A percentile compares a stretch with the other conserved stretches of the same genome.
Conservation (phyloP, 768 basidiomycete genomes). For the Boletus pseudo-olivaceus region DNA sequence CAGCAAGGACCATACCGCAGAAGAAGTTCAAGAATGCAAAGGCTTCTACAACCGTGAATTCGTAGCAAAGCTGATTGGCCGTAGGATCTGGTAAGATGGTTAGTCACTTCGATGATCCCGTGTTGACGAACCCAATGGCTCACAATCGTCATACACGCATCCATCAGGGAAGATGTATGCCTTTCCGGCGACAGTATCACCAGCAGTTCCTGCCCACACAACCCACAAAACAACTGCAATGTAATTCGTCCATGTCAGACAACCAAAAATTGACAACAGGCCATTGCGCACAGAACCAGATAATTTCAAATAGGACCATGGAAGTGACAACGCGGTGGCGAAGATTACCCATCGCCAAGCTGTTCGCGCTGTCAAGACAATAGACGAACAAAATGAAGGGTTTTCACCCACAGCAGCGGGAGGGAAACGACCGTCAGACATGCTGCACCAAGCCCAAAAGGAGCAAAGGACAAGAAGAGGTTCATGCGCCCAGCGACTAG, state of each 20-base stretch:
- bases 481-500: slow-evolving; percentile 5
- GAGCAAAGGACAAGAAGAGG: slow-evolving; percentile 6
- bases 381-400: neutral
- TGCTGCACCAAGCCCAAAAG: slow-evolving; percentile 13
- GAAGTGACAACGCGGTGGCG: slow-evolving; percentile 16
- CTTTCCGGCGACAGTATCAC: slow-evolving; percentile 7
- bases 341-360: slow-evolving; percentile 14
- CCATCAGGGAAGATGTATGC: slow-evolving; percentile 15
- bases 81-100: slow-evolving; percentile 5
- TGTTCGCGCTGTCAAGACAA: slow-evolving; percentile 2
- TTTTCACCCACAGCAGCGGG: slow-evolving; percentile 22
- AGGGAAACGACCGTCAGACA: slow-evolving; percentile 20
- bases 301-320: slow-evolving; percentile 23
- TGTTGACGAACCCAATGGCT: neutral
- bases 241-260: neutral
- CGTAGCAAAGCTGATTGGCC: slow-evolving; percentile 13
- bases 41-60: slow-evolving; percentile 19
- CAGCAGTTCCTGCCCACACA: slow-evolving; percentile 19
- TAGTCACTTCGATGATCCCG: neutral
- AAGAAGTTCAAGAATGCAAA: slow-evolving; percentile 23
- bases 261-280: neutral
- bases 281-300: slow-evolving; percentile 25
- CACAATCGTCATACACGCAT: slow-evolving; percentile 11
- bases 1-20: slow-evolving; percentile 15
- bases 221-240: slow-evolving; percentile 21